Percentiles rank a stretch among this genome's conserved stretches.
Evolutionary conservation across 768 basidiomycete species (phyloP).

Genomic region (Paxillus involutus): DNA sequence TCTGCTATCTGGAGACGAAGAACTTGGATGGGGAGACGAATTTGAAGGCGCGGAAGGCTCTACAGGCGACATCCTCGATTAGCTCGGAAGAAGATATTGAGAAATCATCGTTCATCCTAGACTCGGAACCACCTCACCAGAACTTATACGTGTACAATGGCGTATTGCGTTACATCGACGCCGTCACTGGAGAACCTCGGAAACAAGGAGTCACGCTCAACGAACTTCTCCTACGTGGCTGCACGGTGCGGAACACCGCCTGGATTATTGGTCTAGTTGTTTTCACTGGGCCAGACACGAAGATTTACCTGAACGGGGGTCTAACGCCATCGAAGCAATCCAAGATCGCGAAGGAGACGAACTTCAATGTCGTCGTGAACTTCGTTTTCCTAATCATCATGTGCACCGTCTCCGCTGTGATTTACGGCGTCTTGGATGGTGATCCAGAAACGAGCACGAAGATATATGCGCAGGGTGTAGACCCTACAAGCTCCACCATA

Average conservation of each 20-base stretch:
- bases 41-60: conserved; percentile 79
- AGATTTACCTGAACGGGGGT: conserved; percentile 91
- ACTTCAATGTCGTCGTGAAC: conserved; percentile 96
- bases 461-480: conserved; percentile 67
- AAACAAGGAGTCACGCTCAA: conserved; percentile 83
- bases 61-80: conserved; percentile 75
- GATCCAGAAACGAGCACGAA: conserved; percentile 61
- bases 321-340: conserved; percentile 94
- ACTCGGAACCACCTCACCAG: conserved; percentile 91
- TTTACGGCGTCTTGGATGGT: conserved; percentile 71
- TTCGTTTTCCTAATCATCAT: conserved; percentile 76
- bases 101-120: conserved; percentile 81
- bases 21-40: conserved; percentile 98
- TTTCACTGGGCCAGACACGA: conserved; percentile 91
- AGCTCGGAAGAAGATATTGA: conserved; percentile 88
- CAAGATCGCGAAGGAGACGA: conserved; percentile 98
- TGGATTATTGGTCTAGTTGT: conserved; percentile 95
- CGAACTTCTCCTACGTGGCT: conserved; percentile 89
- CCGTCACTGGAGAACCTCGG: conserved; percentile 48
- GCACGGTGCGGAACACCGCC: conserved; percentile 82
- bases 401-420: conserved; percentile 73
- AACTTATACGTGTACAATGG: conserved; percentile 92
- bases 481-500: conserved; percentile 57
- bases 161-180: conserved; percentile 72
- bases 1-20: conserved; percentile 97